Evolutionary conservation across 2,329 filamentous ascomycete genomes (phyloP).

Genomic region (Magnaporthiopsis incrustans): DNA sequence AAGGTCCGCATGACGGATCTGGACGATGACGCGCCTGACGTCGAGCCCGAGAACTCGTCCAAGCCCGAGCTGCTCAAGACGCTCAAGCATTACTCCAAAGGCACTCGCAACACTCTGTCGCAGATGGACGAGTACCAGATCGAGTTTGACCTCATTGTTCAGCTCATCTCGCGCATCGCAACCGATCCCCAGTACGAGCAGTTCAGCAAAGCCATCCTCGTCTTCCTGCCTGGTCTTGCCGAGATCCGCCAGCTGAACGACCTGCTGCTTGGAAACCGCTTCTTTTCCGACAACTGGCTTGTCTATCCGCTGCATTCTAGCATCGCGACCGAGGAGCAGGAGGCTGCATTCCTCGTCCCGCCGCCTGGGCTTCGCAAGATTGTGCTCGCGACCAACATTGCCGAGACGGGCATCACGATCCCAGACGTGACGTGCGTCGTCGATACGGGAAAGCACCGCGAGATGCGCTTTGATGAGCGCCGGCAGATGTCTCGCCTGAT

Average conservation of each 20-base stretch:
- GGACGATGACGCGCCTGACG: conserved; percentile 50
- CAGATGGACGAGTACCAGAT: conserved; percentile 87
- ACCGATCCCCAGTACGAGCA: conserved; percentile 54
- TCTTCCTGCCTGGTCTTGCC: conserved; percentile 90
- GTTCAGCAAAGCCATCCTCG: conserved; percentile 85
- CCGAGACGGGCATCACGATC: conserved; percentile 97
- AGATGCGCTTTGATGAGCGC: conserved; percentile 94
- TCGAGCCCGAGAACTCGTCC: conserved; percentile 42
- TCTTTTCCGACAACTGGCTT: conserved; percentile 68
- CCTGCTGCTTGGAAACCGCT: conserved; percentile 66
- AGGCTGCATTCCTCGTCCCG: conserved; percentile 82
- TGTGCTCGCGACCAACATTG: conserved; percentile 94
- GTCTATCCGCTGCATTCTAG: conserved; percentile 88
- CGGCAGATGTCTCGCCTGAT: conserved; percentile 84
- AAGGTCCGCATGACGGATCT: conserved; percentile 48
- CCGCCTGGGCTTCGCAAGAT: conserved; percentile 81
- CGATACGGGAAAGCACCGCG: conserved; percentile 92
- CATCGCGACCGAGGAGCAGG: conserved; percentile 93
- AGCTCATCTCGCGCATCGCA: conserved; percentile 70
- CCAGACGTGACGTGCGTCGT: conserved; percentile 96
- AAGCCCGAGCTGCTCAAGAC: conserved; percentile 53
- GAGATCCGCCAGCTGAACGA: conserved; percentile 88
- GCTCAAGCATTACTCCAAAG: conserved; percentile 64
- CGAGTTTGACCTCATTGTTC: conserved; percentile 78
- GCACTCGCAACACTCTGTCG: conserved; percentile 66